phyloP scores from a whole-genome alignment of 345 rosid species.

The Eucalyptus camaldulensis region DNA sequence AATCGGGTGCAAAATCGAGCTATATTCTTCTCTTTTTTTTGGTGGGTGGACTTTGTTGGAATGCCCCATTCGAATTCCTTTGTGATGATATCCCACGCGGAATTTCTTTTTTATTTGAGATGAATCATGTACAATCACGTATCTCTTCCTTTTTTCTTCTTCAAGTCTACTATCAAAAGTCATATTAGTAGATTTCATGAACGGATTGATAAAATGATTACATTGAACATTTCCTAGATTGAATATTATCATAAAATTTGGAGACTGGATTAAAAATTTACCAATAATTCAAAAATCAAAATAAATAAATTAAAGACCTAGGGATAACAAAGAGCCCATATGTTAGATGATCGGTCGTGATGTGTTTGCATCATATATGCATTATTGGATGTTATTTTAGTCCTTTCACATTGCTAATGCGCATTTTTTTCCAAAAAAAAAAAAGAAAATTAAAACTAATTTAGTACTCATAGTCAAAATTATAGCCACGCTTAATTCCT shows the following conservation, averaged over 20 bases:
- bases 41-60: neutral
- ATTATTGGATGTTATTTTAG: too few species aligned
- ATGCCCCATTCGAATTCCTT: neutral
- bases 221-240: too few species aligned
- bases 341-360: accelerated
- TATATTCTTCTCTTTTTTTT: accelerated
- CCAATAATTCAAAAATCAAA: too few species aligned
- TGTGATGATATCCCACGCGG: neutral
- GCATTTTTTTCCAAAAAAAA: too few species aligned
- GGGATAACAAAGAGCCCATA: neutral
- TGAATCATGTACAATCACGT: neutral
- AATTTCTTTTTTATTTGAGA: too few species aligned
- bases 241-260: too few species aligned
- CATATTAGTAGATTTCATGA: accelerated
- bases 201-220: too few species aligned
- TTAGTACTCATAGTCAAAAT: neutral
- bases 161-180: neutral
- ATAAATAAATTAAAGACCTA: neutral
- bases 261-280: too few species aligned
- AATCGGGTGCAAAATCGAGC: too few species aligned
- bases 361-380: too few species aligned
- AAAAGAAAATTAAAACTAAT: too few species aligned
- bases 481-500: accelerated
- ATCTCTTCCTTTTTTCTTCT: neutral
- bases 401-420: neutral